A percentile compares a stretch with the other conserved stretches of the same genome.
phyloP scores from a whole-genome alignment of 805 yeast genomes.

The Candida palmyrensis region DNA sequence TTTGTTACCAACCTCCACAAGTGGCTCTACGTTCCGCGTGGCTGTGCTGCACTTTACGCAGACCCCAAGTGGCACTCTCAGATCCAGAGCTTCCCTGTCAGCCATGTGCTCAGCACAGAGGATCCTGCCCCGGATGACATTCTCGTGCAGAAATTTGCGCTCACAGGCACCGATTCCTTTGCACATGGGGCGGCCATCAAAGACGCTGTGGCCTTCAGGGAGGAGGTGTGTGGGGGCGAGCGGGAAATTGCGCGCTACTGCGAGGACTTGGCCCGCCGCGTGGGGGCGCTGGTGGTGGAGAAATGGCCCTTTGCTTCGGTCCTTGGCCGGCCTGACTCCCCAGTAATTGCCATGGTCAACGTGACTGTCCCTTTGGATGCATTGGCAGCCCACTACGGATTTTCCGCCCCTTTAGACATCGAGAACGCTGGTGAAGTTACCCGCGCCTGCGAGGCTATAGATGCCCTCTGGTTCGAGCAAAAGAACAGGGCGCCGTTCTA shows the following conservation, averaged over 20 bases:
- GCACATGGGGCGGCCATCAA: conserved; percentile 38
- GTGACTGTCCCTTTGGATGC: conserved; percentile 30
- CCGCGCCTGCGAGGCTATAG: conserved; percentile 1
- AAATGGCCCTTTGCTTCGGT: conserved; percentile 33
- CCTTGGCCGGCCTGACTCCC: conserved; percentile 29
- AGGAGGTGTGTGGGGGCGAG: conserved; percentile 57
- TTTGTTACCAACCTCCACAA: conserved; percentile 62
- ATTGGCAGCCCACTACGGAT: background rate
- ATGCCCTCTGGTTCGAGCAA: background rate
- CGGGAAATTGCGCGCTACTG: conserved; percentile 46
- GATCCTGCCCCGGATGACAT: conserved; percentile 19
- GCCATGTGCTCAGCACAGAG: conserved; percentile 40
- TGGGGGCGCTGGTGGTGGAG: conserved; percentile 33
- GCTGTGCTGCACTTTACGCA: conserved; percentile 56
- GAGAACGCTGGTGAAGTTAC: background rate
- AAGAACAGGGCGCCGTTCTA: conserved; percentile 1
- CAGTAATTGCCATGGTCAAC: conserved; percentile 38
- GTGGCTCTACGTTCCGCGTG: conserved; percentile 58
- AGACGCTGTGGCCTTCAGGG: conserved; percentile 51
- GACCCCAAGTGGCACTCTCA: conserved; percentile 42
- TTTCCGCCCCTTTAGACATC: background rate
- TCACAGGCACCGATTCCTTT: conserved; percentile 46
- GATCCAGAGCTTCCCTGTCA: conserved; percentile 56
- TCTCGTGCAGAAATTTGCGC: conserved; percentile 43
- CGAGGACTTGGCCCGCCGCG: conserved; percentile 37